phyloP scores from a whole-genome alignment of 441 rosid genomes.

The Croton laevigatus region DNA sequence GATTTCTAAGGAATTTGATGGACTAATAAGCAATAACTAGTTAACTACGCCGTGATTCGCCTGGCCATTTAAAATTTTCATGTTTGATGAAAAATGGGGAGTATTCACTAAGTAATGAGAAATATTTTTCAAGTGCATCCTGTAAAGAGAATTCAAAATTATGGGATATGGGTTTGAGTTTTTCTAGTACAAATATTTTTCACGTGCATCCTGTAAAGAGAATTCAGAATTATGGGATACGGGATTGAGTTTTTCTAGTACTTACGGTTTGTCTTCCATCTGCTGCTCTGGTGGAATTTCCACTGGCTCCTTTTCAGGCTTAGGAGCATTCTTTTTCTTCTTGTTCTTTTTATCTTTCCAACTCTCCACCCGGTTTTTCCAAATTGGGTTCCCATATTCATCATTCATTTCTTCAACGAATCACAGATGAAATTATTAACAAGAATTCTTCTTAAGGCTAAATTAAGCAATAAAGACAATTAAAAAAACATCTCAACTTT shows the following conservation, averaged over 20 bases:
- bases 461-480: conserved; percentile 6
- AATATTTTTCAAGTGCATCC: background rate
- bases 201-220: too few relatives aligned
- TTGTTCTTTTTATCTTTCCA: conserved; percentile 95
- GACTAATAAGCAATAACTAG: background rate
- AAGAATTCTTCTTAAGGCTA: background rate
- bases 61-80: background rate
- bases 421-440: conserved; percentile 16
- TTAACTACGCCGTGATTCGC: background rate
- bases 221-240: background rate
- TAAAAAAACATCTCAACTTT: background rate
- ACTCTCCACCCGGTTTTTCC: conserved; percentile 98
- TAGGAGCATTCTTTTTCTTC: conserved; percentile 61
- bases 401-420: conserved; percentile 66
- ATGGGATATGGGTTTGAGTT: background rate
- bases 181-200: conserved; percentile 32
- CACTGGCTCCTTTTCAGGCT: conserved; percentile 50
- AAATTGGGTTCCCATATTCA: conserved; percentile 85
- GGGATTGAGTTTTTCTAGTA: conserved; percentile 9
- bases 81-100: background rate
- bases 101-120: background rate
- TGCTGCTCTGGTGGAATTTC: conserved; percentile 77
- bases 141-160: background rate
- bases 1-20: background rate
- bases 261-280: conserved; percentile 81